These are phyloP conservation scores for Eucalyptus polyanthemos DNA, from an alignment of 345 rosid species.

Conservation along the genomic window DNA sequence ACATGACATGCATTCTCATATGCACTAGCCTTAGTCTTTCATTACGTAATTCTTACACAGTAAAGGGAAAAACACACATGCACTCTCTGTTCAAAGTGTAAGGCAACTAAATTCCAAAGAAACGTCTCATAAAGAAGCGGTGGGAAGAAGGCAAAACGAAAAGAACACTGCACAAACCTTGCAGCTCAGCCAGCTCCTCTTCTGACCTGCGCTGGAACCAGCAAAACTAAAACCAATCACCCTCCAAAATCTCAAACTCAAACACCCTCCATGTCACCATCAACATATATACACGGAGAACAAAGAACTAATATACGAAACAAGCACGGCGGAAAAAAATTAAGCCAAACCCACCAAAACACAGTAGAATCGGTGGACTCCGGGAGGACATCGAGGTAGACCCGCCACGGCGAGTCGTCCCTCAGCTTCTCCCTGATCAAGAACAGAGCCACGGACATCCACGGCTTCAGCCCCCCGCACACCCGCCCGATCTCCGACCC, in stretches of 20 bases:
- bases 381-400: conserved; percentile 80
- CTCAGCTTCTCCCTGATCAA: conserved; percentile 63
- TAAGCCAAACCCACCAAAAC: conserved; percentile 60
- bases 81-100: neutral
- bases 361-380: conserved; percentile 65
- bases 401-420: conserved; percentile 50
- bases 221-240: conserved; percentile 9
- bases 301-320: neutral
- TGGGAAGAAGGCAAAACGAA: neutral
- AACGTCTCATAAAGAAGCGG: neutral
- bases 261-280: neutral
- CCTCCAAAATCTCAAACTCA: conserved; percentile 4
- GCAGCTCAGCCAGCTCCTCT: conserved; percentile 84
- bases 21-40: neutral
- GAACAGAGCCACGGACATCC: conserved; percentile 82
- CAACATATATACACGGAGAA: neutral
- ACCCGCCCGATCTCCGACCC: conserved; percentile 71
- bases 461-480: conserved; percentile 73
- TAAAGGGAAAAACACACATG: neutral
- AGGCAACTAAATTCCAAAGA: neutral
- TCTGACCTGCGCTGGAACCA: conserved; percentile 97
- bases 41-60: neutral
- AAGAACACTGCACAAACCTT: conserved; percentile 29
- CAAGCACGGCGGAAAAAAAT: neutral
- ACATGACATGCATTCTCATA: neutral